Conservation (phyloP, 2,329 filamentous ascomycete genomes). For the Grosmannia clavigera region DNA sequence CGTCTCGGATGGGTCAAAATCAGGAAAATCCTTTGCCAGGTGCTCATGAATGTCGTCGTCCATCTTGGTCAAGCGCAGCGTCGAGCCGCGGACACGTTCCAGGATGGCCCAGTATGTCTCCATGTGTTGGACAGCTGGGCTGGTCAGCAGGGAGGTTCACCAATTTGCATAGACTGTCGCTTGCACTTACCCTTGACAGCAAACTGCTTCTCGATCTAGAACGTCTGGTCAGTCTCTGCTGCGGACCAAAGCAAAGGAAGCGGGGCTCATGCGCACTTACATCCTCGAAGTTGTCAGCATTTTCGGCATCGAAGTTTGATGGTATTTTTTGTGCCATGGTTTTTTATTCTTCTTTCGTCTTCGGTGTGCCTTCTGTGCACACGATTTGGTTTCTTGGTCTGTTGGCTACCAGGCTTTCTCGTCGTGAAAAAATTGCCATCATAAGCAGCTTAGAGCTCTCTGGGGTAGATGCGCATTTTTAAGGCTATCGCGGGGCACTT, state of each 20-base stretch:
- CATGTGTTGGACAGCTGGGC: constrained; percentile 76
- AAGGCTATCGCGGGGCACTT: not conserved
- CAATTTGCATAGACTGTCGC: not conserved
- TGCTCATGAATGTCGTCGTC: constrained; percentile 93
- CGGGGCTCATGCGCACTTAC: constrained; percentile 24
- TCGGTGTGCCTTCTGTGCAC: not conserved
- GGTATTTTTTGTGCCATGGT: constrained; percentile 25
- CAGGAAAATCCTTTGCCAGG: constrained; percentile 78
- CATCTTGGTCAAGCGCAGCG: constrained; percentile 79
- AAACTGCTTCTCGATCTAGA: constrained; percentile 95
- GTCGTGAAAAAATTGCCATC: not conserved
- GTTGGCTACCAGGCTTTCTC: not conserved
- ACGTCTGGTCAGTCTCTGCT: not conserved
- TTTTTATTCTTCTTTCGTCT: constrained; percentile 1
- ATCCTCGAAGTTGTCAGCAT: constrained; percentile 42
- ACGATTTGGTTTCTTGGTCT: too few species aligned
- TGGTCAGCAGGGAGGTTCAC: not conserved
- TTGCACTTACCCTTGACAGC: constrained; percentile 71
- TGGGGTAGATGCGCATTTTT: not conserved
- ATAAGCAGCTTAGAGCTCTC: not conserved
- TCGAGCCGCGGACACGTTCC: constrained; percentile 78
- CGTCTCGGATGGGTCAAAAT: constrained; percentile 70
- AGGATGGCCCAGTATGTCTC: constrained; percentile 95
- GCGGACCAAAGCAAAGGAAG: not conserved
- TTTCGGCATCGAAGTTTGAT: constrained; percentile 46